phyloP scores from a whole-genome alignment of 2,329 filamentous ascomycete genomes.

The Hypomyces perniciosus region DNA sequence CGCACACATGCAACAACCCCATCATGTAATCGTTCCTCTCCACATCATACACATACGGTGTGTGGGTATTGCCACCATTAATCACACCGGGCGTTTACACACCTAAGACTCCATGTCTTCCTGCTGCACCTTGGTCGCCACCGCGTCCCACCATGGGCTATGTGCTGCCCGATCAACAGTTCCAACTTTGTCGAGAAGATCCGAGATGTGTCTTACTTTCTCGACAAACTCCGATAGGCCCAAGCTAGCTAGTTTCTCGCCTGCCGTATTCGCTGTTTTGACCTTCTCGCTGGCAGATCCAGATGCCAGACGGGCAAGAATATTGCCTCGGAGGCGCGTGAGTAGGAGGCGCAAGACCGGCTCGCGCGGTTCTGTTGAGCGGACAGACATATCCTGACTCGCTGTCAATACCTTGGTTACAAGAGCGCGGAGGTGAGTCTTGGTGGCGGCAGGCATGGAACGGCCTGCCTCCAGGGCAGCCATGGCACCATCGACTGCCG shows the following conservation, averaged over 20 bases:
- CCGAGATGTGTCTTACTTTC: constrained; percentile 62
- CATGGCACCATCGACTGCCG: constrained; percentile 54
- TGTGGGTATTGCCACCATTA: background rate
- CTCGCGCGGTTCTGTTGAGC: constrained; percentile 41
- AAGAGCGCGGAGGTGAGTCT: constrained; percentile 51
- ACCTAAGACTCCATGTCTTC: constrained; percentile 28
- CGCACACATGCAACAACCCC: background rate
- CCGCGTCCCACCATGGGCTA: constrained; percentile 63
- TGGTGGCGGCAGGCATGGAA: constrained; percentile 59
- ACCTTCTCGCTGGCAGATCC: constrained; percentile 65
- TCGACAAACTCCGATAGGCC: constrained; percentile 70
- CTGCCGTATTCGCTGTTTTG: constrained; percentile 60
- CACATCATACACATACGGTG: constrained; percentile 8
- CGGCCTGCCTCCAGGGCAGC: constrained; percentile 56
- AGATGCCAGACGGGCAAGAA: constrained; percentile 58
- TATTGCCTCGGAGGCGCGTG: constrained; percentile 59
- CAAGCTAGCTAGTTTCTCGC: constrained; percentile 61
- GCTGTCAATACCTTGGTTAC: constrained; percentile 52
- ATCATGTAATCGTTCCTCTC: background rate
- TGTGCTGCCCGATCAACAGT: constrained; percentile 63
- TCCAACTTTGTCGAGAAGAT: constrained; percentile 59
- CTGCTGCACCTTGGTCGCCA: constrained; percentile 50
- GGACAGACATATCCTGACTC: constrained; percentile 38
- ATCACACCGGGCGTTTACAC: background rate
- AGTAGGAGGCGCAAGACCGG: constrained; percentile 61